Percentiles rank a stretch among this genome's conserved stretches.
Conservation (phyloP, 352 stramenopile genomes). For the Phytophthora megakarya region DNA sequence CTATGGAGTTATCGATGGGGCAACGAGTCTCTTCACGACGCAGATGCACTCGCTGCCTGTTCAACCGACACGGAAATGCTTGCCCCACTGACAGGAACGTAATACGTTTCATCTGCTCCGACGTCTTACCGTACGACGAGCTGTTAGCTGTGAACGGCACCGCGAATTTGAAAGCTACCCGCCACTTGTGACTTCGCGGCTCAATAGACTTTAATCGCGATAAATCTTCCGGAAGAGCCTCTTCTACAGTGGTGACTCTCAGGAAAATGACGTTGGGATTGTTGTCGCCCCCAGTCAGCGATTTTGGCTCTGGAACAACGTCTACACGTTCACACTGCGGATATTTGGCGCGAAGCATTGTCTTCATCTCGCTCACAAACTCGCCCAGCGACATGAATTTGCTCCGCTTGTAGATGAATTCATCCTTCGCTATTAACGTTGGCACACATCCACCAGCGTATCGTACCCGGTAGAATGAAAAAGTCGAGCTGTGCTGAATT, state of each 20-base stretch:
- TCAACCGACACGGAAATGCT: constrained; percentile 57
- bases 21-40: constrained; percentile 56
- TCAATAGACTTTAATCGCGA: constrained; percentile 23
- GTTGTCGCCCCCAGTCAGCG: constrained; percentile 38
- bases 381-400: constrained; percentile 71
- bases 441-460: constrained; percentile 62
- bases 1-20: constrained; percentile 77
- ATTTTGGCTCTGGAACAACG: constrained; percentile 58
- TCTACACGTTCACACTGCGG: constrained; percentile 63
- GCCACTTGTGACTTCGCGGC: constrained; percentile 10
- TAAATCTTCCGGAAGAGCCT: constrained; percentile 24
- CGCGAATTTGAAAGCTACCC: constrained; percentile 48
- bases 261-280: constrained; percentile 70
- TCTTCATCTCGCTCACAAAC: constrained; percentile 69
- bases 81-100: constrained; percentile 48
- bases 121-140: constrained; percentile 60
- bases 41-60: constrained; percentile 45
- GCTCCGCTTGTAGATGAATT: constrained; percentile 81
- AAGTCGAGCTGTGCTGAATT: constrained; percentile 20
- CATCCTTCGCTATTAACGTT: constrained; percentile 39
- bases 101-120: constrained; percentile 77
- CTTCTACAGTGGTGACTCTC: constrained; percentile 49
- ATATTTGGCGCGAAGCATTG: constrained; percentile 55
- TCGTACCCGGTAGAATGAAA: constrained; percentile 64
- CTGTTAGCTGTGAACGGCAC: constrained; percentile 55